Percentiles rank a stretch among this genome's conserved stretches.
Evolutionary conservation across 1,139 yeast genomes (phyloP).

Genomic region (Maudiozyma humilis): DNA sequence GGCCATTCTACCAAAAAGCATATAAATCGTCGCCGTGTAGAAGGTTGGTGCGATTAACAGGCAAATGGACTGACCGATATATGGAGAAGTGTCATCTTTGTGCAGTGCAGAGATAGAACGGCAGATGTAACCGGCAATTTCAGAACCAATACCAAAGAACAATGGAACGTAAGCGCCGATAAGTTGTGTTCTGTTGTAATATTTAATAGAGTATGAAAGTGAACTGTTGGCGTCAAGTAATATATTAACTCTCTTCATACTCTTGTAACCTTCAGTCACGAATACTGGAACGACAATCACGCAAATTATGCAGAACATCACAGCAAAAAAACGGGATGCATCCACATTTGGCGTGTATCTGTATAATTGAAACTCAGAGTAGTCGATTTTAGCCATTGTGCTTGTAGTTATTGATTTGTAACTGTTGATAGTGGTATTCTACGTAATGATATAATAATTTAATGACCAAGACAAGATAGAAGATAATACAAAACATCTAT

Average conservation of each 20-base stretch:
- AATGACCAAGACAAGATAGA: too few species aligned
- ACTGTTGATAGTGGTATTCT: background rate
- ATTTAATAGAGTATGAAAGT: conserved; percentile 4
- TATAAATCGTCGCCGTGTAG: conserved; percentile 40
- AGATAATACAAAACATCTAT: too few species aligned
- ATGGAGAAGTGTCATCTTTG: conserved; percentile 26
- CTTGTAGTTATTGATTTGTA: background rate
- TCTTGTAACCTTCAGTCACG: background rate
- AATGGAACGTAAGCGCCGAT: conserved; percentile 25
- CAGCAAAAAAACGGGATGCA: conserved; percentile 14
- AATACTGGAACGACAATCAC: conserved; percentile 2
- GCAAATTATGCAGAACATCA: conserved; percentile 11
- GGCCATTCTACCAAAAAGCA: conserved; percentile 37
- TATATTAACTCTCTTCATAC: background rate
- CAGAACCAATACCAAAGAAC: conserved; percentile 28
- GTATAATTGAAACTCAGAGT: conserved; percentile 8
- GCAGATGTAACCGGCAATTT: conserved; percentile 34
- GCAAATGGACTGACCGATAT: conserved; percentile 33
- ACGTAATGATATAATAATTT: too few species aligned
- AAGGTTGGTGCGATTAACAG: conserved; percentile 39
- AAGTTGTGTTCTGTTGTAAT: conserved; percentile 8
- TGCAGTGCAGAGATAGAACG: conserved; percentile 27
- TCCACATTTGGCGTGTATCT: conserved; percentile 13
- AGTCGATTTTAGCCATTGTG: conserved; percentile 2
- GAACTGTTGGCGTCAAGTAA: background rate